These are phyloP conservation scores for Ziziphus jujuba DNA, from an alignment of 306 rosid species.

Conservation along the genomic window DNA sequence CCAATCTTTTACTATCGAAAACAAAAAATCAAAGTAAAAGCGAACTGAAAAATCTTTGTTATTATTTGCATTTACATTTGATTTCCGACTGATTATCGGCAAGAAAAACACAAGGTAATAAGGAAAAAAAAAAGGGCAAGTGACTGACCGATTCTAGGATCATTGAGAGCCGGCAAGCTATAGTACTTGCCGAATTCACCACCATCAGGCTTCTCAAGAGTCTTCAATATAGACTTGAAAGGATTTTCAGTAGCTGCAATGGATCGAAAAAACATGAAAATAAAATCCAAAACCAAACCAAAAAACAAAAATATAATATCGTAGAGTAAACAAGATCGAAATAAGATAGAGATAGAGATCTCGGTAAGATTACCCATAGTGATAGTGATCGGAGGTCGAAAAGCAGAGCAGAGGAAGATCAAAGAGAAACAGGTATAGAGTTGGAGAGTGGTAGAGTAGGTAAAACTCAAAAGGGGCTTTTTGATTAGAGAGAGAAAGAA, in stretches of 20 bases:
- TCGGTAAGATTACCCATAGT: conserved; percentile 13
- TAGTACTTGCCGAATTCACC: conserved; percentile 87
- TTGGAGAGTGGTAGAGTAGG: neutral
- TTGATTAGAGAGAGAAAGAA: conserved; percentile 1
- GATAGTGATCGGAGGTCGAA: conserved; percentile 3
- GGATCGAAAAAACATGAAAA: conserved; percentile 1
- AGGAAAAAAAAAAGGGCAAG: conserved; percentile 4
- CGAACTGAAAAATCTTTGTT: too few species aligned
- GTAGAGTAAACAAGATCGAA: too few species aligned
- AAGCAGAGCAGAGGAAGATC: neutral
- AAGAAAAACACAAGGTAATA: conserved; percentile 14
- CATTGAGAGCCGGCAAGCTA: conserved; percentile 87
- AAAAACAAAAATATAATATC: neutral
- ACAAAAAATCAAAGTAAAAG: neutral
- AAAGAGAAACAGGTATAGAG: too few species aligned
- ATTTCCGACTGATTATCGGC: conserved; percentile 20
- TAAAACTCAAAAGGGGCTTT: neutral
- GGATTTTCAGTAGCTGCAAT: conserved; percentile 61
- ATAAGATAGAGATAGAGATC: neutral
- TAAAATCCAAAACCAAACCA: neutral
- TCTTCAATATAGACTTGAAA: conserved; percentile 63
- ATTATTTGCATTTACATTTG: too few species aligned
- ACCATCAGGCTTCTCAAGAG: conserved; percentile 75
- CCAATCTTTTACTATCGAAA: neutral
- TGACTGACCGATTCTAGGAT: conserved; percentile 80